Conservation (phyloP, 257 asterid genomes). For the Jasminum sambac region DNA sequence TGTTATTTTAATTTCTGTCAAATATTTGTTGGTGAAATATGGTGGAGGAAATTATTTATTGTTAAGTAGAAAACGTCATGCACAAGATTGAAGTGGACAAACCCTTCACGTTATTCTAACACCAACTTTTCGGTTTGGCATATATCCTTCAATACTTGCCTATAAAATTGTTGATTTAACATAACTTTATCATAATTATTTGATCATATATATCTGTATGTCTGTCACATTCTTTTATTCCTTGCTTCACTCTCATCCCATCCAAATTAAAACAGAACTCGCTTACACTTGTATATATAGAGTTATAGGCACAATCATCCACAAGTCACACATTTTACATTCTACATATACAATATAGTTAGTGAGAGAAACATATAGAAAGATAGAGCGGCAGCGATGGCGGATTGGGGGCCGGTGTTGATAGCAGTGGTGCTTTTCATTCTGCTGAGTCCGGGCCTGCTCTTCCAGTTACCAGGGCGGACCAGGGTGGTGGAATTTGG, state of each 20-base stretch:
- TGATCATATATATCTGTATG: neutral
- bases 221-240: conserved; percentile 2
- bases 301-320: neutral
- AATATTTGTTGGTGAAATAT: neutral
- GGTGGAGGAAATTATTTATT: neutral
- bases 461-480: conserved; percentile 75
- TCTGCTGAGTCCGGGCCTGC: conserved; percentile 76
- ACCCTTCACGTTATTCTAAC: conserved; percentile 25
- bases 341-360: neutral
- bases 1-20: too few relatives aligned
- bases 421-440: conserved; percentile 83
- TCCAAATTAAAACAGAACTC: neutral
- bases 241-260: conserved; percentile 2
- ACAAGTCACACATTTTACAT: neutral
- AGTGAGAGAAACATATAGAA: conserved; percentile 16
- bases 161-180: neutral
- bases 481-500: conserved; percentile 64
- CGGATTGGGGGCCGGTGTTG: conserved; percentile 87
- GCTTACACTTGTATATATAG: neutral
- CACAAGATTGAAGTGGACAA: conserved; percentile 25
- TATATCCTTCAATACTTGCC: conserved; percentile 21
- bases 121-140: conserved; percentile 31
- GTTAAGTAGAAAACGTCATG: conserved; percentile 16
- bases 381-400: conserved; percentile 38
- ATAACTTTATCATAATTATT: neutral